Conservation (phyloP, 1,284 basidiomycete genomes). For the Heliocybe sulcata region DNA sequence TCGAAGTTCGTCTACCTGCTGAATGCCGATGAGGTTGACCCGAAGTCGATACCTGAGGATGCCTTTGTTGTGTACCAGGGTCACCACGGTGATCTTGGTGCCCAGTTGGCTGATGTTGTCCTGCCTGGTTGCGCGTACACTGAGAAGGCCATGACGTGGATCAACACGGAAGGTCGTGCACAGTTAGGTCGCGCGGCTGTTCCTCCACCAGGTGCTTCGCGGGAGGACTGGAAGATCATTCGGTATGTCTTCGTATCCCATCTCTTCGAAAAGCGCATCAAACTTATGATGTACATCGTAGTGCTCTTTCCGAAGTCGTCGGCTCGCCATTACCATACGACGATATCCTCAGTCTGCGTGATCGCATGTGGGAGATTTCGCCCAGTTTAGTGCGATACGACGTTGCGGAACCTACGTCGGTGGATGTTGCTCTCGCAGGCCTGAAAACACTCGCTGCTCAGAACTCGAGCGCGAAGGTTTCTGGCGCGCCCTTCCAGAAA, state of each 20-base stretch:
- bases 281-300: constrained; percentile 18
- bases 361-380: constrained; percentile 97
- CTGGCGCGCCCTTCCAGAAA: constrained; percentile 63
- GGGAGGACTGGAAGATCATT: constrained; percentile 99
- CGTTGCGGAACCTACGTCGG: constrained; percentile 71
- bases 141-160: constrained; percentile 92
- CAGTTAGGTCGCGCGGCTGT: constrained; percentile 93
- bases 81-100: constrained; percentile 96
- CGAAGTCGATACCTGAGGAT: constrained; percentile 85
- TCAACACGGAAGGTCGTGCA: constrained; percentile 94
- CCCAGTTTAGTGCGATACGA: constrained; percentile 90
- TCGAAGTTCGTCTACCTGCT: constrained; percentile 98
- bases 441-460: constrained; percentile 51
- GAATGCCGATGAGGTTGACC: constrained; percentile 92
- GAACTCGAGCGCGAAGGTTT: constrained; percentile 49
- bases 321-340: constrained; percentile 85
- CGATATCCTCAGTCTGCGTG: constrained; percentile 80
- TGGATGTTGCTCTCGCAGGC: constrained; percentile 66
- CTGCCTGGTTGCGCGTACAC: constrained; percentile 94
- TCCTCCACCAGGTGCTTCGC: constrained; percentile 87
- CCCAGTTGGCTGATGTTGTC: constrained; percentile 94
- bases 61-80: constrained; percentile 99
- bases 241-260: constrained; percentile 41
- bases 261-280: neutral
- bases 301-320: constrained; percentile 88